phyloP scores from a whole-genome alignment of 805 yeast species.

The Isabelozyma gotoi region DNA sequence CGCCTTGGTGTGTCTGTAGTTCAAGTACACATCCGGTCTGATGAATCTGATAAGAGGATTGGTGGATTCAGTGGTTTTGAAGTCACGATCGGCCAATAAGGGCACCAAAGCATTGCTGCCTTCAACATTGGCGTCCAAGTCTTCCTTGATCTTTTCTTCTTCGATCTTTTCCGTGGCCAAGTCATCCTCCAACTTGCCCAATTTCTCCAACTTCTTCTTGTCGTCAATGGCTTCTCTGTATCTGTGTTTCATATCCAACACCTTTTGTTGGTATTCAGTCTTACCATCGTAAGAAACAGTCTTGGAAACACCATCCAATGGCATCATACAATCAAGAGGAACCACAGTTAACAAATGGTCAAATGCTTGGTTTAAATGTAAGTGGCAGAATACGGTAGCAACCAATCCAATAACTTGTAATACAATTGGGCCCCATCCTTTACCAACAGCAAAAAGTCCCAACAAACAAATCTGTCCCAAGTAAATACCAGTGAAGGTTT shows the following conservation, averaged over 20 bases:
- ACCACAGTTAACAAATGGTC: constrained; percentile 55
- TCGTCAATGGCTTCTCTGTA: constrained; percentile 14
- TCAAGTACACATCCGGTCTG: constrained; percentile 62
- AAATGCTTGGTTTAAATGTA: constrained; percentile 64
- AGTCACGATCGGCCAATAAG: constrained; percentile 67
- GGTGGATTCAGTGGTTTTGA: constrained; percentile 30
- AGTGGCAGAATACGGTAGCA: constrained; percentile 67
- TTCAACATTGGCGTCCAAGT: constrained; percentile 1
- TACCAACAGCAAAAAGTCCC: constrained; percentile 85
- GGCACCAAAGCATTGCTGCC: constrained; percentile 36
- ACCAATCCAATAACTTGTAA: constrained; percentile 66
- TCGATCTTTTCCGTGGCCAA: constrained; percentile 7
- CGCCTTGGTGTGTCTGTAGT: constrained; percentile 34
- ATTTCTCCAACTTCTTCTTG: constrained; percentile 14
- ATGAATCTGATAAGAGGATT: constrained; percentile 49
- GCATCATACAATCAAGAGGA: constrained; percentile 74
- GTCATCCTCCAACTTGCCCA: constrained; percentile 16
- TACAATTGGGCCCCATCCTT: constrained; percentile 93
- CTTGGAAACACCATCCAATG: constrained; percentile 66
- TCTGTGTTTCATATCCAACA: constrained; percentile 16
- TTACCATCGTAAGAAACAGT: constrained; percentile 54
- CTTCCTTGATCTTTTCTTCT: not conserved
- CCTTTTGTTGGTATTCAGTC: constrained; percentile 33
- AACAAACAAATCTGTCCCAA: constrained; percentile 82
- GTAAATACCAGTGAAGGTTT: constrained; percentile 84